Evolutionary conservation across 1,284 basidiomycete genomes (phyloP).

Genomic region (Ustilago cynodontis): DNA sequence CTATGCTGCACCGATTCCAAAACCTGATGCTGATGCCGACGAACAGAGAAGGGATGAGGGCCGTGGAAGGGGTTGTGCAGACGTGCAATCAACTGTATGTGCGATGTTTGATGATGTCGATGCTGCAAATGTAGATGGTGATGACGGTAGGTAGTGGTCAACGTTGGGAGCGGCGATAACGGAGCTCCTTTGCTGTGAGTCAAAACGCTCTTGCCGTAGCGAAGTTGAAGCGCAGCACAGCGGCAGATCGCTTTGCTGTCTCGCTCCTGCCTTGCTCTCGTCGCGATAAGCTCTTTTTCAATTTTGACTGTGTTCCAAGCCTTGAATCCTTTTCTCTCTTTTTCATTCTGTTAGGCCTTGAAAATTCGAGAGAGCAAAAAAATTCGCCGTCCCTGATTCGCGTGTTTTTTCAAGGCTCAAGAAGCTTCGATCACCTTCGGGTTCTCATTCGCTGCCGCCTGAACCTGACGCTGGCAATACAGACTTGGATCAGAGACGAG

Average conservation of each 20-base stretch:
- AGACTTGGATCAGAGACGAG: neutral
- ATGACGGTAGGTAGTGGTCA: neutral
- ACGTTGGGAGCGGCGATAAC: slow-evolving; percentile 2
- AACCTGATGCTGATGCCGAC: slow-evolving; percentile 9
- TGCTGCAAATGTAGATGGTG: neutral
- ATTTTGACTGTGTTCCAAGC: neutral
- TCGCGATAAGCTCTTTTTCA: slow-evolving; percentile 13
- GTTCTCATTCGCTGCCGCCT: slow-evolving; percentile 2
- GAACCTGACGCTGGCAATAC: neutral
- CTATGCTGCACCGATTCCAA: slow-evolving; percentile 11
- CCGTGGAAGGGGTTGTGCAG: neutral
- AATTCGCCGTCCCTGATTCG: slow-evolving; percentile 26
- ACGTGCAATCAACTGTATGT: neutral
- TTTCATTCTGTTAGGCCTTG: slow-evolving; percentile 7
- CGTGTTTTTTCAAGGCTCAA: slow-evolving; percentile 8
- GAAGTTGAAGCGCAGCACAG: slow-evolving; percentile 11
- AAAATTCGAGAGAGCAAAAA: neutral
- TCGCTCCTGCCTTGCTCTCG: neutral
- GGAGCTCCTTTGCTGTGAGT: neutral
- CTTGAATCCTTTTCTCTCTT: neutral
- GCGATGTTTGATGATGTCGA: slow-evolving; percentile 3
- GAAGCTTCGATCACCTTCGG: slow-evolving; percentile 37
- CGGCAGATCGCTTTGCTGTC: neutral
- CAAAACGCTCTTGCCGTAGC: neutral
- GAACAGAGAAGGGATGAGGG: slow-evolving; percentile 1